Conservation (phyloP, 2,329 filamentous ascomycete species). For the Aspergillus sp. region DNA sequence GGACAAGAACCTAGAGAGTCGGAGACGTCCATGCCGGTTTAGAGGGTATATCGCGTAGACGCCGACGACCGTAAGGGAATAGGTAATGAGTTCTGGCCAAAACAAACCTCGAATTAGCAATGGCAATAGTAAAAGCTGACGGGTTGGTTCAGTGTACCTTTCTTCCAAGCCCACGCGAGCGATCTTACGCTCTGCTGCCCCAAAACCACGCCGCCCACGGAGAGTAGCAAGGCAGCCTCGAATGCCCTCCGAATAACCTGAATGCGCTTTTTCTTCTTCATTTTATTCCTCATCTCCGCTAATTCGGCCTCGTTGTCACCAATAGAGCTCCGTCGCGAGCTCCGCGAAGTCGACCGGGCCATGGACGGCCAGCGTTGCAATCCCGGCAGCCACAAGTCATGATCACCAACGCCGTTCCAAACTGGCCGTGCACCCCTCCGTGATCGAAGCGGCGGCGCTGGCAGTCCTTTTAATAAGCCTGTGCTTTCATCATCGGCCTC, state of each 20-base stretch:
- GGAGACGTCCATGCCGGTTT: slow-evolving; percentile 26
- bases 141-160: slow-evolving; percentile 30
- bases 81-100: slow-evolving; percentile 34
- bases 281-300: slow-evolving; percentile 23
- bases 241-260: slow-evolving; percentile 51
- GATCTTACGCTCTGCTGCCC: slow-evolving; percentile 31
- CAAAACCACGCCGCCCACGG: slow-evolving; percentile 49
- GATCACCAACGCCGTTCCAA: slow-evolving; percentile 22
- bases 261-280: slow-evolving; percentile 35
- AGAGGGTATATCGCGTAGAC: slow-evolving; percentile 57
- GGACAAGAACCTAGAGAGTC: slow-evolving; percentile 39
- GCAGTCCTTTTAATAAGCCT: slow-evolving; percentile 74
- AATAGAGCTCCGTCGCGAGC: slow-evolving; percentile 32
- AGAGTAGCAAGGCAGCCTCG: slow-evolving; percentile 56
- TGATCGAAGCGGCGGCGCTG: slow-evolving; percentile 69
- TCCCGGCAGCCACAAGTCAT: slow-evolving; percentile 31
- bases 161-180: slow-evolving; percentile 37
- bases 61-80: slow-evolving; percentile 29
- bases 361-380: slow-evolving; percentile 35
- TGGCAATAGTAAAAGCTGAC: not conserved
- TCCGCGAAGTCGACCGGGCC: slow-evolving; percentile 26
- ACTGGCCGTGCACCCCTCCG: slow-evolving; percentile 72
- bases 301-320: slow-evolving; percentile 29
- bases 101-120: slow-evolving; percentile 11
- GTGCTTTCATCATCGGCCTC: slow-evolving; percentile 91